Evolutionary conservation across 2,329 filamentous ascomycete genomes (phyloP).

Genomic region (Fusarium hostae): DNA sequence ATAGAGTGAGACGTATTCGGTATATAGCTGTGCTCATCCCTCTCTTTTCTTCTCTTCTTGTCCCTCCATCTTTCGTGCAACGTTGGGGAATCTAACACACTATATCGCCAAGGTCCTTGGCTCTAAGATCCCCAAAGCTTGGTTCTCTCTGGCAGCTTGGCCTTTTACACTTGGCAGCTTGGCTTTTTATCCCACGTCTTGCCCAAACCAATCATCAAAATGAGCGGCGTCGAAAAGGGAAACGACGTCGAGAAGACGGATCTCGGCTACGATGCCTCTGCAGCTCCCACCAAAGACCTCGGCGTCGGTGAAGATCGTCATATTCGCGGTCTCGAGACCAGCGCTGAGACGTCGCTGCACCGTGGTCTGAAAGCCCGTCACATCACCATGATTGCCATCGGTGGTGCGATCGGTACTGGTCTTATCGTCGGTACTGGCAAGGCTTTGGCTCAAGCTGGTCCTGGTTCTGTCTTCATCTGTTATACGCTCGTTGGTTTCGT

Average conservation of each 20-base stretch:
- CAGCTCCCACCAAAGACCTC: constrained; percentile 16
- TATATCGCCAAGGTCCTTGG: constrained; percentile 22
- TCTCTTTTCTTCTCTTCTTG: neutral
- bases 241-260: constrained; percentile 43
- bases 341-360: constrained; percentile 59
- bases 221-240: constrained; percentile 23
- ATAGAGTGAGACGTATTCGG: constrained; percentile 1
- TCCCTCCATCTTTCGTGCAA: constrained; percentile 10
- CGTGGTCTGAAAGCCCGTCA: constrained; percentile 65
- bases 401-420: constrained; percentile 79
- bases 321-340: constrained; percentile 62
- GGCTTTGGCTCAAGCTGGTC: constrained; percentile 64
- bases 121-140: constrained; percentile 16
- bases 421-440: constrained; percentile 76
- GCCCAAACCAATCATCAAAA: neutral
- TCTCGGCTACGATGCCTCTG: constrained; percentile 37
- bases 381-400: constrained; percentile 74
- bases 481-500: constrained; percentile 76
- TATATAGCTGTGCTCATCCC: constrained; percentile 23
- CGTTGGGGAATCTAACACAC: constrained; percentile 1
- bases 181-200: neutral
- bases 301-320: constrained; percentile 46
- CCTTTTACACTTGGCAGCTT: constrained; percentile 21
- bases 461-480: constrained; percentile 76
- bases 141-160: constrained; percentile 18